phyloP scores from a whole-genome alignment of 257 asterid species.

The Nicotiana undulata region DNA sequence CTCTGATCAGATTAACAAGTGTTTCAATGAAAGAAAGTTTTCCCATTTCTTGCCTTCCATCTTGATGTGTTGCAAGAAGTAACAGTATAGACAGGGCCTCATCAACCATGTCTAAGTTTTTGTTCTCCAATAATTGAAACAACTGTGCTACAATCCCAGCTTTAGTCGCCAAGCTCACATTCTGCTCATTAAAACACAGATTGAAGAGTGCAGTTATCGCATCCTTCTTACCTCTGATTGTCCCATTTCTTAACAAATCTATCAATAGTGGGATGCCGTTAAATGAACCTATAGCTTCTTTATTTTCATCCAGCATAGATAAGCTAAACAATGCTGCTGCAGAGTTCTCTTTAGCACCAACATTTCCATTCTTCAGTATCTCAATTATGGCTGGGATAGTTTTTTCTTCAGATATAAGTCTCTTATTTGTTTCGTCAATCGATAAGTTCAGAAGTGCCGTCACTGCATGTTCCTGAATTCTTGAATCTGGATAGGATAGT shows the following conservation, averaged over 20 bases:
- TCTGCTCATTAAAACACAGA: constrained; percentile 45
- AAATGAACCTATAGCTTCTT: constrained; percentile 18
- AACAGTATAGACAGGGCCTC: constrained; percentile 54
- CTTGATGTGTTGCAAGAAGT: constrained; percentile 42
- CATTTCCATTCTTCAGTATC: constrained; percentile 42
- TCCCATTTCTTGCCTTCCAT: constrained; percentile 64
- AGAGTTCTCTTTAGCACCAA: constrained; percentile 64
- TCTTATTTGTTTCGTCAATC: constrained; percentile 70
- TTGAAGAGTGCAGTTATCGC: constrained; percentile 74
- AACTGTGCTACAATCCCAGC: constrained; percentile 54
- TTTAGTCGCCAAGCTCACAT: constrained; percentile 48
- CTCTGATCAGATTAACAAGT: constrained; percentile 38
- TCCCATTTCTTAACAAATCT: constrained; percentile 38
- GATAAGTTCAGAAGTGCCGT: constrained; percentile 39
- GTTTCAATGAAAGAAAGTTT: constrained; percentile 51
- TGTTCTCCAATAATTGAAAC: constrained; percentile 34
- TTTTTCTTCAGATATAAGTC: constrained; percentile 44
- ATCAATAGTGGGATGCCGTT: constrained; percentile 71
- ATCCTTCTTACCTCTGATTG: constrained; percentile 77
- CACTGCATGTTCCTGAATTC: constrained; percentile 46
- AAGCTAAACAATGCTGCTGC: constrained; percentile 85
- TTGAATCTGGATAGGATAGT: constrained; percentile 34
- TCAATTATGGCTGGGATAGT: constrained; percentile 61
- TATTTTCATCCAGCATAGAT: constrained; percentile 81
- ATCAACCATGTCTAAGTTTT: constrained; percentile 54